Conservation (phyloP, 2,329 filamentous ascomycete genomes). For the Teratosphaeria epicoccoides region DNA sequence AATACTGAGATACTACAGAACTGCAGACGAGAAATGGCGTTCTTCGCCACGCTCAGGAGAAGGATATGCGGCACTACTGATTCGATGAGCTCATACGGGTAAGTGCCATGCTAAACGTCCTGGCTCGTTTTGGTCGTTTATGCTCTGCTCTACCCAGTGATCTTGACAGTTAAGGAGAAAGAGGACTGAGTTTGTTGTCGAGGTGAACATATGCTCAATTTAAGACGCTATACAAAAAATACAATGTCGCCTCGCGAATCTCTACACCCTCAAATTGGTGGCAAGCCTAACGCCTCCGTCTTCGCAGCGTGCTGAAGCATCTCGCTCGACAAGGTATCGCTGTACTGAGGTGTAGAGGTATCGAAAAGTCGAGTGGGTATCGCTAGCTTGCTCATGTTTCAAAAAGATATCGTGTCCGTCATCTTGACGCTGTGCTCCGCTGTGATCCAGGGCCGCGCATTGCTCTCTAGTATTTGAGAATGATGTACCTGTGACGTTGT, state of each 20-base stretch:
- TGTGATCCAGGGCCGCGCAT: not conserved
- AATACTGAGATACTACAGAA: no score
- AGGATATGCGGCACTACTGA: no score
- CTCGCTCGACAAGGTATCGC: not conserved
- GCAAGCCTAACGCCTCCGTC: not conserved
- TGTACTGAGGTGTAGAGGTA: not conserved
- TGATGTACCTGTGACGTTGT: slow-evolving; percentile 55
- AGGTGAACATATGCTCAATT: not conserved
- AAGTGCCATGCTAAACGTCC: no score
- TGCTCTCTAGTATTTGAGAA: slow-evolving; percentile 65
- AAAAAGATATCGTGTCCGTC: not conserved
- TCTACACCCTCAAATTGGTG: not conserved
- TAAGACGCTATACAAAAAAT: not conserved
- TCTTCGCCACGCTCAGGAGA: no score
- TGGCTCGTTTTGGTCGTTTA: no score
- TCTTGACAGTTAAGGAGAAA: no score
- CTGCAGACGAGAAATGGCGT: not conserved
- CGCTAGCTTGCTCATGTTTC: not conserved
- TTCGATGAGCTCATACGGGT: no score
- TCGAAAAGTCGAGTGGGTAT: not conserved
- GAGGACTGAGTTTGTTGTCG: not conserved
- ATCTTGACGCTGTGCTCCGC: not conserved
- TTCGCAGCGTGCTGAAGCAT: not conserved
- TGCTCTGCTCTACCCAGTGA: no score
- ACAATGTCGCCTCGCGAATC: not conserved